phyloP scores from a whole-genome alignment of 1,284 basidiomycete genomes.

The Tausonia pullulans region DNA sequence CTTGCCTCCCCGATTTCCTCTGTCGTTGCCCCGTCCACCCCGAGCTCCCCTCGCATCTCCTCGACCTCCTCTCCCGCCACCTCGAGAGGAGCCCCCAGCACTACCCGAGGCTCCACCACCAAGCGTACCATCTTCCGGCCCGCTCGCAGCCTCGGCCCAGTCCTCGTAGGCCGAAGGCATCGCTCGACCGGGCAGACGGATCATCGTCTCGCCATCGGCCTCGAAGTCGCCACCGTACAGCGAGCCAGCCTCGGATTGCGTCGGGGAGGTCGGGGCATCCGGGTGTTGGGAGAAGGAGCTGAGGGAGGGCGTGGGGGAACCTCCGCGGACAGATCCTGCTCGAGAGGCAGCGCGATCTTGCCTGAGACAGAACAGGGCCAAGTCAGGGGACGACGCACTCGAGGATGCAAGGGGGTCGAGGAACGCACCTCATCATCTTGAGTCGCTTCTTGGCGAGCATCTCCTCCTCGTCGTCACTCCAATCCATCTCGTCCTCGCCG shows the following conservation, averaged over 20 bases:
- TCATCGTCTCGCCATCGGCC: not conserved
- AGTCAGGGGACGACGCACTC: not conserved
- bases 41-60: conserved; percentile 15
- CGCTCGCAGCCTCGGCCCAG: not conserved
- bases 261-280: conserved; percentile 1
- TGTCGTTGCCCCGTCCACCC: too few species aligned
- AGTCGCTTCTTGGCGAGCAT: conserved; percentile 36
- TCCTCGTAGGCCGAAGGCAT: conserved; percentile 24
- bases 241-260: conserved; percentile 2
- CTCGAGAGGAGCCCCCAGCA: not conserved
- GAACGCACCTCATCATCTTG: conserved; percentile 22
- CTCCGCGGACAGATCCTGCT: conserved; percentile 7
- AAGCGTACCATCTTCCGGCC: too few species aligned
- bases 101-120: too few species aligned
- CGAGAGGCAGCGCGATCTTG: not conserved
- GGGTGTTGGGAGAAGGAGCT: conserved; percentile 3
- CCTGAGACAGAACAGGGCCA: not conserved
- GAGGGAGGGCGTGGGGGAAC: conserved; percentile 7
- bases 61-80: conserved; percentile 16
- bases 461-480: conserved; percentile 45
- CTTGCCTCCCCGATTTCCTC: too few species aligned
- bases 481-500: conserved; percentile 43
- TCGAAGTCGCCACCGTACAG: conserved; percentile 14
- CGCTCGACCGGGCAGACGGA: conserved; percentile 16
- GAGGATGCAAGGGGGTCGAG: not conserved